phyloP scores from a whole-genome alignment of 768 basidiomycete species.

The Hemileccinum rubropunctum region DNA sequence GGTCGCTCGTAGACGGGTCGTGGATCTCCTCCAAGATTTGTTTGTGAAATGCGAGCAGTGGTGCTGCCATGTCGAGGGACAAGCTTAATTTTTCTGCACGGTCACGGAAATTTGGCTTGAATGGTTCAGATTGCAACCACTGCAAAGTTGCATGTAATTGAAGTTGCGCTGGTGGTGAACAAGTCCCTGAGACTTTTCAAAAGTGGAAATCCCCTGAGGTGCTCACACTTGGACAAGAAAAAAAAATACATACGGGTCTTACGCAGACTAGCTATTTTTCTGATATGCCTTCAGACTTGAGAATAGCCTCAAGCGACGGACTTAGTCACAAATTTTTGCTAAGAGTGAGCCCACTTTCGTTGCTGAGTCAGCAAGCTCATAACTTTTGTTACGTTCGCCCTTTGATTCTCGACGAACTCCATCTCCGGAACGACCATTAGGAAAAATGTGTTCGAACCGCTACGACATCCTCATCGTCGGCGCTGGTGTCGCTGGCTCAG shows the following conservation, averaged over 20 bases:
- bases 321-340: neutral
- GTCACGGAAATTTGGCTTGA: neutral
- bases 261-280: too few species aligned
- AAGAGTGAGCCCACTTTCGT: conserved; percentile 7
- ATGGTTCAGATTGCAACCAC: conserved; percentile 1
- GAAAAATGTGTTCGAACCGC: conserved; percentile 15
- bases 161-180: neutral
- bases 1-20: conserved; percentile 70
- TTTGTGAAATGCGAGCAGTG: conserved; percentile 65
- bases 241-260: too few species aligned
- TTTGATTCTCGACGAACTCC: neutral
- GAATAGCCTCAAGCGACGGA: too few species aligned
- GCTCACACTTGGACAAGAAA: too few species aligned
- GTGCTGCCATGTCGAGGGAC: conserved; percentile 23
- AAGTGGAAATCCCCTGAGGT: conserved; percentile 6
- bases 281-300: too few species aligned
- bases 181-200: neutral
- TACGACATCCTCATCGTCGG: conserved; percentile 90
- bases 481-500: conserved; percentile 85
- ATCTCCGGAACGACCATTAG: neutral
- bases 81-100: neutral
- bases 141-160: neutral
- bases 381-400: neutral
- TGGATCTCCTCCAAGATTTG: conserved; percentile 64
- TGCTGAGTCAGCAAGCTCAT: conserved; percentile 18